Evolutionary conservation across 2,329 filamentous ascomycete species (phyloP).

Genomic region (Ilyonectria sp.): DNA sequence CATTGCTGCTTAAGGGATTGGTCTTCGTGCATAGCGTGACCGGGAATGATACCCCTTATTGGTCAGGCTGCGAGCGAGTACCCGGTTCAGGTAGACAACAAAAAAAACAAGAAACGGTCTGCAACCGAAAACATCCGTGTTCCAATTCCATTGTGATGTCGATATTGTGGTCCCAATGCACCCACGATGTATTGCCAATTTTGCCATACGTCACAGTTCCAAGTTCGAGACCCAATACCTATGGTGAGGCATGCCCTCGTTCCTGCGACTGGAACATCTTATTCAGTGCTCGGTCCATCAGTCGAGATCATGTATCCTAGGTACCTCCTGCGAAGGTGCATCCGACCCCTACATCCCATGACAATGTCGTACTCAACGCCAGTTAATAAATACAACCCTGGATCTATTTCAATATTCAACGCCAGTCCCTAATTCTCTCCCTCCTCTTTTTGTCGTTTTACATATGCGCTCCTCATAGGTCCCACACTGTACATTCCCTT

Average conservation of each 20-base stretch:
- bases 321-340: background rate
- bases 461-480: conserved; percentile 67
- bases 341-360: conserved; percentile 13
- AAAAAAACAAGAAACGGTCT: conserved; percentile 27
- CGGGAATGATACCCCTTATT: conserved; percentile 30
- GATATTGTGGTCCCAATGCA: background rate
- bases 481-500: conserved; percentile 81
- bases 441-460: conserved; percentile 1
- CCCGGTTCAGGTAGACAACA: conserved; percentile 38
- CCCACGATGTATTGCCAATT: background rate
- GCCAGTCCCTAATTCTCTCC: conserved; percentile 22
- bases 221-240: background rate
- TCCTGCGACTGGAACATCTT: background rate
- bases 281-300: background rate
- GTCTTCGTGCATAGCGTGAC: conserved; percentile 23
- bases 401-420: conserved; percentile 29
- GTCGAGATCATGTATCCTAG: background rate
- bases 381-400: conserved; percentile 32
- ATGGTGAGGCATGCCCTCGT: background rate
- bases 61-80: conserved; percentile 24
- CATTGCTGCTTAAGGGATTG: conserved; percentile 75
- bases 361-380: conserved; percentile 36
- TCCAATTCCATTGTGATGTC: conserved; percentile 8
- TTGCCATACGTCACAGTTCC: background rate
- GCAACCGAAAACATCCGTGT: conserved; percentile 10